These are phyloP conservation scores for Aeminium ludgeri DNA, from an alignment of 495 filamentous ascomycete genomes.

Conservation along the genomic window DNA sequence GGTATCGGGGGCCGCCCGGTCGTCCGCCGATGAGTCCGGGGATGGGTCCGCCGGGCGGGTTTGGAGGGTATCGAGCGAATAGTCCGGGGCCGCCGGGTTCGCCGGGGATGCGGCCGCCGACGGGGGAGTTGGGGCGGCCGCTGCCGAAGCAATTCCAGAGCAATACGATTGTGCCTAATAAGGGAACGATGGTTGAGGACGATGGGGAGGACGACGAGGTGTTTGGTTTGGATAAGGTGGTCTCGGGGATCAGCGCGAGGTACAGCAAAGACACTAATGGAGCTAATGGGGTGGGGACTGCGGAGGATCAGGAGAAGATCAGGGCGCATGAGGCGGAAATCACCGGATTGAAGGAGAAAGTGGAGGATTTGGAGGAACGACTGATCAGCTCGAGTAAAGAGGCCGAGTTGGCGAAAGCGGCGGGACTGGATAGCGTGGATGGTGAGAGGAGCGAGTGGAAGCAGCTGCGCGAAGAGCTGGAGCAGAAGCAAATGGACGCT, in stretches of 20 bases:
- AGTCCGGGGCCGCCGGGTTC: constrained; percentile 16
- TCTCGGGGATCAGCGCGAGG: constrained; percentile 28
- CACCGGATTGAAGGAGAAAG: constrained; percentile 51
- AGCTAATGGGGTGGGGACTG: too few species aligned
- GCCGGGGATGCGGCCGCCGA: constrained; percentile 19
- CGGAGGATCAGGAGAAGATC: constrained; percentile 11
- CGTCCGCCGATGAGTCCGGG: constrained; percentile 7
- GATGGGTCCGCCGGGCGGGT: neutral
- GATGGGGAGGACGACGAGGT: constrained; percentile 61
- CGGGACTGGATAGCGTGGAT: constrained; percentile 35
- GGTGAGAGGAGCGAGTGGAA: constrained; percentile 52
- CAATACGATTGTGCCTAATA: constrained; percentile 91
- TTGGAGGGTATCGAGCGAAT: constrained; percentile 10
- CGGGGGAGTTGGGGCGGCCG: constrained; percentile 37
- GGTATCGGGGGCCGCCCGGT: constrained; percentile 4
- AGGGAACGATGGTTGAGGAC: constrained; percentile 96
- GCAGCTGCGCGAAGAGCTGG: constrained; percentile 52
- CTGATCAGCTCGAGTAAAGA: constrained; percentile 36
- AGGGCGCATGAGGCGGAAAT: constrained; percentile 45
- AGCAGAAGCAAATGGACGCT: constrained; percentile 60
- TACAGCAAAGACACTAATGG: neutral
- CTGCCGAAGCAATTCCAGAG: constrained; percentile 83
- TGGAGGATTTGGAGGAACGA: constrained; percentile 57
- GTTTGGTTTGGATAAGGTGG: constrained; percentile 39
- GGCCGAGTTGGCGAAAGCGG: too few species aligned